Conservation (phyloP, 768 basidiomycete species). For the Aureoboletus auriporus region DNA sequence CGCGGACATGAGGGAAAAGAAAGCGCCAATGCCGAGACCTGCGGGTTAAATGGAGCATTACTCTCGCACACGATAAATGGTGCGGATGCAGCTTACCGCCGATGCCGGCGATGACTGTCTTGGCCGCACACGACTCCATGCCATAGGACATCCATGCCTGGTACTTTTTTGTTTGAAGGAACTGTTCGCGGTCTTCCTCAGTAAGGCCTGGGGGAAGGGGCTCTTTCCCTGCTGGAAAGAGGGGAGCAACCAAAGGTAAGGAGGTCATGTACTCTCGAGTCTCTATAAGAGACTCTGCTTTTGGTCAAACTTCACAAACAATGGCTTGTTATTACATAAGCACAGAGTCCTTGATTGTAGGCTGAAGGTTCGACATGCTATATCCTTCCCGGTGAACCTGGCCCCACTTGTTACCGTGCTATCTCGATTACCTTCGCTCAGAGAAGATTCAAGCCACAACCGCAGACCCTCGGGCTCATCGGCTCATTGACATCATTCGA, state of each 20-base stretch:
- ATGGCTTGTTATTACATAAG: too few relatives aligned
- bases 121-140: slow-evolving; percentile 84
- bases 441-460: too few relatives aligned
- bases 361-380: too few relatives aligned
- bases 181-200: slow-evolving; percentile 69
- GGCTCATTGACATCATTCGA: too few relatives aligned
- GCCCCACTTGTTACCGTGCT: too few relatives aligned
- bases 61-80: not conserved
- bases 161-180: slow-evolving; percentile 72
- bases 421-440: too few relatives aligned
- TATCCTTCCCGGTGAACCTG: too few relatives aligned
- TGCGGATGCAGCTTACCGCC: slow-evolving; percentile 56
- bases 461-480: too few relatives aligned
- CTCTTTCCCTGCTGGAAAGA: slow-evolving; percentile 83
- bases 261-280: slow-evolving; percentile 16
- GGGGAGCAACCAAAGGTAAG: slow-evolving; percentile 52
- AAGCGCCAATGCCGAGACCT: slow-evolving; percentile 92
- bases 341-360: too few relatives aligned
- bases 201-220: slow-evolving; percentile 81
- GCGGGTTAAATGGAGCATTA: not conserved
- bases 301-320: not conserved
- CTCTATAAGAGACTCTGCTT: not conserved
- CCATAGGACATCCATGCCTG: slow-evolving; percentile 64
- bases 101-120: slow-evolving; percentile 76
- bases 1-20: slow-evolving; percentile 94